A percentile compares a stretch with the other conserved stretches of the same genome.
Conservation (phyloP, 2,329 filamentous ascomycete genomes). For the Basipetospora chlamydospora region DNA sequence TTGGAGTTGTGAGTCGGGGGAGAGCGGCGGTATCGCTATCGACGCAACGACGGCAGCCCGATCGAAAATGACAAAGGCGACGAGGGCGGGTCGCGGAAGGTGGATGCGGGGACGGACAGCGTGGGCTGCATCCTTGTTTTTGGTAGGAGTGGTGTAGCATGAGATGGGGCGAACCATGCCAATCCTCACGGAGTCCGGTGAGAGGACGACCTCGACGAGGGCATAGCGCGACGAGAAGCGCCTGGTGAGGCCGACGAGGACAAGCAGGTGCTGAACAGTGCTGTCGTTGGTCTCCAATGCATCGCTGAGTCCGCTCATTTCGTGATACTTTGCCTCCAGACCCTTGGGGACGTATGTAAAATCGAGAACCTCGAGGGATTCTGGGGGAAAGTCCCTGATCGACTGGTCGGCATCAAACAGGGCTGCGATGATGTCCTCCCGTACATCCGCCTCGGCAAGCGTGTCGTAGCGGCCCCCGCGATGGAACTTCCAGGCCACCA, state of each 20-base stretch:
- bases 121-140: constrained; percentile 19
- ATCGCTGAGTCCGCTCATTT: constrained; percentile 35
- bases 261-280: constrained; percentile 41
- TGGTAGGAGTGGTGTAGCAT: constrained; percentile 42
- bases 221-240: constrained; percentile 48
- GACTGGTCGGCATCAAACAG: constrained; percentile 41
- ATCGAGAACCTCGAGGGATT: constrained; percentile 62
- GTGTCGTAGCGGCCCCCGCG: constrained; percentile 73
- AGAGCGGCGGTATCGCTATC: constrained; percentile 50
- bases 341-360: constrained; percentile 53
- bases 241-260: constrained; percentile 43
- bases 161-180: constrained; percentile 54
- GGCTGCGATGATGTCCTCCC: constrained; percentile 46
- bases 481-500: constrained; percentile 81
- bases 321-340: constrained; percentile 32
- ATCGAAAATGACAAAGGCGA: constrained; percentile 71
- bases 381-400: constrained; percentile 31
- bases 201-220: constrained; percentile 57
- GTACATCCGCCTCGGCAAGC: constrained; percentile 56
- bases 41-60: constrained; percentile 67
- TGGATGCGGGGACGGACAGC: constrained; percentile 49
- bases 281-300: constrained; percentile 34
- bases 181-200: constrained; percentile 36
- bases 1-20: constrained; percentile 63
- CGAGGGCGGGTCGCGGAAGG: constrained; percentile 62